phyloP scores from a whole-genome alignment of 768 basidiomycete genomes.

The Boletus huronensis region DNA sequence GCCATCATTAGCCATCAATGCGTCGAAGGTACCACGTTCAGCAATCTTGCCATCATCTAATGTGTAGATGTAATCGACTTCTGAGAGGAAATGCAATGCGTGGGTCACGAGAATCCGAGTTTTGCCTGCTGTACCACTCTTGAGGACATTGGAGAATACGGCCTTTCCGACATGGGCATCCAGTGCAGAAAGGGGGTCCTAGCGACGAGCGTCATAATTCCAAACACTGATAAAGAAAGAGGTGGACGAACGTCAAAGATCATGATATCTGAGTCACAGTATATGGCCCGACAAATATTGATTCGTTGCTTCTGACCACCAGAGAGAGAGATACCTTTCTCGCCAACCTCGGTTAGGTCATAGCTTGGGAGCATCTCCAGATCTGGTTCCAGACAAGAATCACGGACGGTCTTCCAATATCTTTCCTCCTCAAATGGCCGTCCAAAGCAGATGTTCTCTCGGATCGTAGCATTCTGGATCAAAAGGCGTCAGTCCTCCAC shows the following conservation, averaged over 20 bases:
- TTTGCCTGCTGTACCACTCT: constrained; percentile 57
- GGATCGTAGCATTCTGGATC: constrained; percentile 69
- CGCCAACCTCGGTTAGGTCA: constrained; percentile 82
- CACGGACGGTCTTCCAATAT: constrained; percentile 78
- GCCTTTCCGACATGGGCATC: constrained; percentile 90
- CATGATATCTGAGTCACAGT: constrained; percentile 81
- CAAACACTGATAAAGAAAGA: background rate
- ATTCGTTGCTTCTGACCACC: constrained; percentile 81
- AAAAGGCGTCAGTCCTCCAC: background rate
- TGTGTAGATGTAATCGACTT: constrained; percentile 83
- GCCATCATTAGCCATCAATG: constrained; percentile 60
- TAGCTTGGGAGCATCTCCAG: constrained; percentile 72
- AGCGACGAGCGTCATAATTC: background rate
- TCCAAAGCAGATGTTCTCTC: constrained; percentile 90
- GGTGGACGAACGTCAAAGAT: constrained; percentile 60
- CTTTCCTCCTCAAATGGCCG: constrained; percentile 73
- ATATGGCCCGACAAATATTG: constrained; percentile 84
- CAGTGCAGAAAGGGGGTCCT: constrained; percentile 86
- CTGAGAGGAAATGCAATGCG: constrained; percentile 83
- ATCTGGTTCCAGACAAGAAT: constrained; percentile 78
- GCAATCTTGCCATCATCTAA: constrained; percentile 73
- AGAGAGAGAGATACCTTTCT: constrained; percentile 83
- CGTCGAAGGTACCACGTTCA: constrained; percentile 75
- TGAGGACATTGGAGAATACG: constrained; percentile 81
- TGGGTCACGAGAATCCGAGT: constrained; percentile 91